phyloP scores from a whole-genome alignment of 1,139 yeast species.

The Eremothecium gossypii region DNA sequence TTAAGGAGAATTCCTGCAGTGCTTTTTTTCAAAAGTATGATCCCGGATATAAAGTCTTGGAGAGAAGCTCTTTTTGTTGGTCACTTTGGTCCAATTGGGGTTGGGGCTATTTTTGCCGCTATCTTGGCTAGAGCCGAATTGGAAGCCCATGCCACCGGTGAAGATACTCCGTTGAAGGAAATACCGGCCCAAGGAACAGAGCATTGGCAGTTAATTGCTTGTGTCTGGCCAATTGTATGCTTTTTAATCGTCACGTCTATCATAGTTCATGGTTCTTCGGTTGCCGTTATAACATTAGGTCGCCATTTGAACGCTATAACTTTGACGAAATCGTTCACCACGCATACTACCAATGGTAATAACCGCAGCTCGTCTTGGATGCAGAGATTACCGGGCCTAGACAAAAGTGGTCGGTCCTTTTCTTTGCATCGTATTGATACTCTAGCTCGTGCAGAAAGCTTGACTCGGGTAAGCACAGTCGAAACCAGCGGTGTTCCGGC shows the following conservation, averaged over 20 bases:
- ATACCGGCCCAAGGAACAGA: conserved; percentile 47
- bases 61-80: conserved; percentile 94
- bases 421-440: conserved; percentile 79
- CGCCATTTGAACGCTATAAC: conserved; percentile 86
- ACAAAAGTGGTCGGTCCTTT: conserved; percentile 60
- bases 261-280: conserved; percentile 92
- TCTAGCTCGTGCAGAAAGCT: conserved; percentile 31
- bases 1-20: conserved; percentile 87
- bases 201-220: conserved; percentile 61
- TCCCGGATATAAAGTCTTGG: conserved; percentile 93
- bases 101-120: conserved; percentile 89
- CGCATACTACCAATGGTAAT: conserved; percentile 51
- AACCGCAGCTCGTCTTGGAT: conserved; percentile 68
- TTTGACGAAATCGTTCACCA: conserved; percentile 82
- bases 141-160: conserved; percentile 42
- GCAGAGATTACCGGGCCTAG: conserved; percentile 74
- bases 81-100: conserved; percentile 98
- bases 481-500: conserved; percentile 62
- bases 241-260: conserved; percentile 82
- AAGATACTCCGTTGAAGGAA: conserved; percentile 48
- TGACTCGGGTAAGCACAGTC: conserved; percentile 30
- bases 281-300: conserved; percentile 86
- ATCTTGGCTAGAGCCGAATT: conserved; percentile 75
- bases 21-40: conserved; percentile 61
- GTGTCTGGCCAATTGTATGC: conserved; percentile 85